Conservation (phyloP, 257 asterid species). For the Fraxinus excelsior region DNA sequence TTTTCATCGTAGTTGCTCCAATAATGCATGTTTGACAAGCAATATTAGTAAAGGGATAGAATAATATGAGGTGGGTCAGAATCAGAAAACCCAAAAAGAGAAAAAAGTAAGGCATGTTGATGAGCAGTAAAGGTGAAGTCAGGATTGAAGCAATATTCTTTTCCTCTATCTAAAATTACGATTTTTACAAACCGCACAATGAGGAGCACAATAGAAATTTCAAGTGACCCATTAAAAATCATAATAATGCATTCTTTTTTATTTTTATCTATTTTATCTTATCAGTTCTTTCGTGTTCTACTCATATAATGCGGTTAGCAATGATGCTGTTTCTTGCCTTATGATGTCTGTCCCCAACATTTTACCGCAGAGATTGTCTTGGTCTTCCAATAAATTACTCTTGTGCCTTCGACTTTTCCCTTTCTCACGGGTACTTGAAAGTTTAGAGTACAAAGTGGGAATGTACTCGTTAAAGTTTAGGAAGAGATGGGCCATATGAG, state of each 20-base stretch:
- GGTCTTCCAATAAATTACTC: neutral
- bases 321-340: slow-evolving; percentile 13
- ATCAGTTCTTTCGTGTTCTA: slow-evolving; percentile 14
- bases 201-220: neutral
- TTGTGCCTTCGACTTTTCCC: neutral
- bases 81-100: neutral
- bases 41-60: neutral
- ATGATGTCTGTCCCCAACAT: neutral
- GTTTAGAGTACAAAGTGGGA: neutral
- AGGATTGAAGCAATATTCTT: neutral
- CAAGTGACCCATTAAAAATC: slow-evolving; percentile 10
- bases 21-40: neutral
- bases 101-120: neutral
- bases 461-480: neutral
- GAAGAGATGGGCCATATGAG: neutral
- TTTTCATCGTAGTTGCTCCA: neutral
- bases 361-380: neutral
- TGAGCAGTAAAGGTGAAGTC: neutral
- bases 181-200: slow-evolving; percentile 16
- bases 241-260: neutral
- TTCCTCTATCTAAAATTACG: neutral
- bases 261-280: neutral
- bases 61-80: neutral
- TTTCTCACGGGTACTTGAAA: neutral
- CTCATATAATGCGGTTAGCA: slow-evolving; percentile 28